Conservation (phyloP, 495 filamentous ascomycete genomes). For the Trichoderma virens region DNA sequence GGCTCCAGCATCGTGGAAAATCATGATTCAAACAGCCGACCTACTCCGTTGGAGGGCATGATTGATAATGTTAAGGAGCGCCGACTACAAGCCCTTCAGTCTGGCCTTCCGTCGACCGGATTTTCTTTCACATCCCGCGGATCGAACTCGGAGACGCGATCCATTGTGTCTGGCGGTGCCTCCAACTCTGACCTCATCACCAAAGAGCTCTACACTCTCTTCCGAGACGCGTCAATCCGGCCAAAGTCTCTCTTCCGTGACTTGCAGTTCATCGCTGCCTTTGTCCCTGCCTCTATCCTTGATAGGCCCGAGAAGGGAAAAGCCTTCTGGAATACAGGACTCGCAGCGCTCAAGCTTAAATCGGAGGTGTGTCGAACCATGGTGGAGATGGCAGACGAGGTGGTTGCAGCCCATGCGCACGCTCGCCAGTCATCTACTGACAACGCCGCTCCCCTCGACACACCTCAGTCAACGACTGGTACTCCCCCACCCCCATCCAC, state of each 20-base stretch:
- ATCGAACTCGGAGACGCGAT: constrained; percentile 32
- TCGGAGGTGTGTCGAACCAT: constrained; percentile 83
- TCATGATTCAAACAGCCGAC: constrained; percentile 17
- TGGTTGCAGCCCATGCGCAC: constrained; percentile 51
- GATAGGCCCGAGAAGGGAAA: constrained; percentile 83
- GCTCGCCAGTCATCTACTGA: constrained; percentile 25
- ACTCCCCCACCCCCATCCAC: constrained; percentile 30
- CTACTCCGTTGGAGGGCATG: constrained; percentile 51
- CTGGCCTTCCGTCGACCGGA: background rate
- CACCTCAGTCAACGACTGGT: constrained; percentile 2
- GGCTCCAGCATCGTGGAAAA: constrained; percentile 25
- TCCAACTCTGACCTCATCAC: constrained; percentile 68
- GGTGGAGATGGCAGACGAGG: constrained; percentile 79
- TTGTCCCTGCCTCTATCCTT: constrained; percentile 71
- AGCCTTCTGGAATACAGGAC: constrained; percentile 88
- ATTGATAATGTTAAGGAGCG: constrained; percentile 64
- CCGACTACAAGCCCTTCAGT: constrained; percentile 49
- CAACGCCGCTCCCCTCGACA: constrained; percentile 13
- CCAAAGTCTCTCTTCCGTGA: constrained; percentile 92
- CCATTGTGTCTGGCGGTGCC: constrained; percentile 33
- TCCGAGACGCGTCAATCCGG: constrained; percentile 66
- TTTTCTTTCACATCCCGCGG: constrained; percentile 20
- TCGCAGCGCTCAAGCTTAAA: constrained; percentile 82
- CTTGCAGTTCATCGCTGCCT: constrained; percentile 89
- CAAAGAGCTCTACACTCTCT: constrained; percentile 68